A percentile compares a stretch with the other conserved stretches of the same genome.
Conservation (phyloP, 768 basidiomycete genomes). For the Naganishia onofrii region DNA sequence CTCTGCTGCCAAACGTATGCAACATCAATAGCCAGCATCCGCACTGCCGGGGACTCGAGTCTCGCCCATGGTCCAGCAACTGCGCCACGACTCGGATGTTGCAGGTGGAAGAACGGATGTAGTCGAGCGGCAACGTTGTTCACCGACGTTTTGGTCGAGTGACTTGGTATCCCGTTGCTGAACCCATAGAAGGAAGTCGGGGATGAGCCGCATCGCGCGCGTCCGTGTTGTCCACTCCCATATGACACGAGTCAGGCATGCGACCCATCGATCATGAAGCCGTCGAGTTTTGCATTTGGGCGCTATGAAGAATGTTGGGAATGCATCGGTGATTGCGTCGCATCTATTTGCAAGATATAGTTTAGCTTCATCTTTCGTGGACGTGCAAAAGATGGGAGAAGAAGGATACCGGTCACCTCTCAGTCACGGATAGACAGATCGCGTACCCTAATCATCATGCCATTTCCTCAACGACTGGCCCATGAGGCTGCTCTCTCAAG, state of each 20-base stretch:
- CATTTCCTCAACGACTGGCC: constrained; percentile 36
- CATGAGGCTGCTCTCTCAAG: no score
- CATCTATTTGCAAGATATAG: constrained; percentile 30
- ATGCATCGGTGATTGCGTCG: no score
- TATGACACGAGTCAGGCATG: constrained; percentile 71
- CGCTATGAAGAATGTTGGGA: constrained; percentile 45
- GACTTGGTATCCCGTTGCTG: constrained; percentile 39
- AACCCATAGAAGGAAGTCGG: constrained; percentile 61
- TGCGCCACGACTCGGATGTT: constrained; percentile 69
- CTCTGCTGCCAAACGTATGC: constrained; percentile 41
- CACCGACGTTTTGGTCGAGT: constrained; percentile 55
- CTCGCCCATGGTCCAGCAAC: constrained; percentile 74
- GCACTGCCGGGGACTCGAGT: constrained; percentile 57
- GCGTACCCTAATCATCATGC: no score
- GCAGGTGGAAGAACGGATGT: constrained; percentile 74
- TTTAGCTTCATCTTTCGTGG: not conserved
- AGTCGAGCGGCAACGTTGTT: constrained; percentile 62
- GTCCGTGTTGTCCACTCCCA: constrained; percentile 78
- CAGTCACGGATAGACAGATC: no score
- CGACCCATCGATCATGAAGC: constrained; percentile 62
- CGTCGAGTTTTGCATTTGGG: constrained; percentile 30
- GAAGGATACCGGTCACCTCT: no score
- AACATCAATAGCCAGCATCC: constrained; percentile 66
- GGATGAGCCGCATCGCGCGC: constrained; percentile 60
- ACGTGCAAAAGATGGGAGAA: not conserved